Percentiles rank a stretch among this genome's conserved stretches.
Evolutionary conservation across 331 rosid genomes (phyloP).

Genomic region (Dryas integrifolia): DNA sequence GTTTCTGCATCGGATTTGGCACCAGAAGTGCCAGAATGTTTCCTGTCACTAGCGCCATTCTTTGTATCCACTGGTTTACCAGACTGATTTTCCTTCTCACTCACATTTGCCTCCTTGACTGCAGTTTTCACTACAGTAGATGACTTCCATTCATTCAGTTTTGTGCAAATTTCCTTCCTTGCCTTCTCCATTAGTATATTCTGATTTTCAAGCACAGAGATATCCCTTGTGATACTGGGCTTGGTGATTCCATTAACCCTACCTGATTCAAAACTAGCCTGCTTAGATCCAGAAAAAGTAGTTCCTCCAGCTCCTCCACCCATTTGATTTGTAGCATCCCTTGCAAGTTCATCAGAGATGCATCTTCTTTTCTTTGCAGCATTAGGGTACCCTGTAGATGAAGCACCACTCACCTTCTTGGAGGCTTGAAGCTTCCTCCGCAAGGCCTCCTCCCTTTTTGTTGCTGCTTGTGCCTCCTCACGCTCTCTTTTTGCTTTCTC

Average conservation of each 20-base stretch:
- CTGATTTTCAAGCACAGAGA: conserved; percentile 30
- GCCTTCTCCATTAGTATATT: conserved; percentile 29
- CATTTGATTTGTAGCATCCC: conserved; percentile 21
- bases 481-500: conserved; percentile 46
- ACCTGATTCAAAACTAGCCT: conserved; percentile 15
- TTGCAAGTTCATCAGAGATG: conserved; percentile 17
- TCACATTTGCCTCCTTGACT: conserved; percentile 7
- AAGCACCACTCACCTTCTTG: conserved; percentile 27
- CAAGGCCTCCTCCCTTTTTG: conserved; percentile 36
- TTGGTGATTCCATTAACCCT: conserved; percentile 17
- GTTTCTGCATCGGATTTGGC: conserved; percentile 16
- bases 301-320: conserved; percentile 27
- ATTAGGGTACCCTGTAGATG: conserved; percentile 22
- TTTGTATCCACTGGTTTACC: conserved; percentile 8
- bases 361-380: conserved; percentile 34
- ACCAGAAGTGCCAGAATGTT: conserved; percentile 17
- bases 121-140: conserved; percentile 14
- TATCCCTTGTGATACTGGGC: conserved; percentile 22
- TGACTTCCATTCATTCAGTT: conserved; percentile 27
- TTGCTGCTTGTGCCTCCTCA: conserved; percentile 32
- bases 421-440: conserved; percentile 31
- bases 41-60: conserved; percentile 14
- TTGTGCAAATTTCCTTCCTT: conserved; percentile 31
- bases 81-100: conserved; percentile 16
- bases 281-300: conserved; percentile 16